Conservation (phyloP, 305 asterid species). For the Fraxinus sp. region DNA sequence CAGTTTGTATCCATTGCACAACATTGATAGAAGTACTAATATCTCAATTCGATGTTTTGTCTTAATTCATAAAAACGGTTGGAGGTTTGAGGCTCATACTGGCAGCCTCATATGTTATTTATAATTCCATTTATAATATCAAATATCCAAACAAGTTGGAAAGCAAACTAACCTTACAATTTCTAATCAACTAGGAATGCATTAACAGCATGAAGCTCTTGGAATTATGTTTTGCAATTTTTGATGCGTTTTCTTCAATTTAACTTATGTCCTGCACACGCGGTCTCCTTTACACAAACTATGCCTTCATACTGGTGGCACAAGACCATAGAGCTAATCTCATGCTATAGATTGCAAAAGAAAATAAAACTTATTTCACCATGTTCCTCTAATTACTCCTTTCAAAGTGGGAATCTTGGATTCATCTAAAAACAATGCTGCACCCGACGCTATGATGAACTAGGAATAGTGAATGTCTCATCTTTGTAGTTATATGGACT, state of each 20-base stretch:
- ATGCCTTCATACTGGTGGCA: not conserved
- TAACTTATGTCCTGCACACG: not conserved
- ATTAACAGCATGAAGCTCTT: not conserved
- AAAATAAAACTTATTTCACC: not conserved
- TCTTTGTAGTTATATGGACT: not conserved
- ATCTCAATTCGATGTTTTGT: not conserved
- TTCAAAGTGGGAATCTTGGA: not conserved
- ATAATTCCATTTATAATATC: not conserved
- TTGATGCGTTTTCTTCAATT: not conserved
- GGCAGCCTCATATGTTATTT: not conserved
- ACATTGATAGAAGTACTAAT: slow-evolving; percentile 1
- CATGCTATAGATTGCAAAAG: not conserved
- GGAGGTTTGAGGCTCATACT: not conserved
- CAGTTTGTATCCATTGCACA: slow-evolving; percentile 2
- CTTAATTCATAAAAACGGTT: not conserved
- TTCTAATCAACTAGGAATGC: not conserved
- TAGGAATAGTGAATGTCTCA: slow-evolving; percentile 13
- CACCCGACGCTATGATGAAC: slow-evolving; percentile 9
- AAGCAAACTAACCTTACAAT: not conserved
- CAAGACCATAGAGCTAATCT: not conserved
- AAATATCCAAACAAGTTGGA: not conserved
- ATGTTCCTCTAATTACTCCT: not conserved
- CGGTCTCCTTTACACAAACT: not conserved
- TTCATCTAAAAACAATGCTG: not conserved
- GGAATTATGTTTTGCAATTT: not conserved